phyloP scores from a whole-genome alignment of 2,329 filamentous ascomycete genomes.

The Fusarium agapanthi region DNA sequence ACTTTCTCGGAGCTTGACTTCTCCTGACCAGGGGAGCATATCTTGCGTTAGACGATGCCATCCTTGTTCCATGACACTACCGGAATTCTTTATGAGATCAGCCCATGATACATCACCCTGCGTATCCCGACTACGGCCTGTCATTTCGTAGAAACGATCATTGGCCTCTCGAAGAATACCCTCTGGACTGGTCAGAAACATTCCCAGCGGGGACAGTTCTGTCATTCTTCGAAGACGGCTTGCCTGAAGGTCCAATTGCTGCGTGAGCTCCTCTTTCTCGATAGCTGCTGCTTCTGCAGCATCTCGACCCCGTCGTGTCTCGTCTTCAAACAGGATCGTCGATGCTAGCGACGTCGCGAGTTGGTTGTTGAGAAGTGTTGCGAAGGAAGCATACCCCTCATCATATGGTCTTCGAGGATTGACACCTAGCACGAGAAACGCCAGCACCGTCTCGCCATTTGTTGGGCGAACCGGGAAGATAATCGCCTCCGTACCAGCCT shows the following conservation, averaged over 20 bases:
- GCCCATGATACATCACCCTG: slow-evolving; percentile 54
- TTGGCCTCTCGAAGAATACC: slow-evolving; percentile 56
- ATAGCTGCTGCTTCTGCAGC: slow-evolving; percentile 48
- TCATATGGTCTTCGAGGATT: slow-evolving; percentile 76
- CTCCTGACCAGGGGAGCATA: slow-evolving; percentile 49
- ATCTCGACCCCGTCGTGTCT: slow-evolving; percentile 60
- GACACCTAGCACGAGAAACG: slow-evolving; percentile 72
- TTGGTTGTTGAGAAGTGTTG: slow-evolving; percentile 55
- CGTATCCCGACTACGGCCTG: slow-evolving; percentile 50
- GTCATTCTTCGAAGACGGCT: slow-evolving; percentile 50
- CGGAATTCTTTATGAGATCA: slow-evolving; percentile 50
- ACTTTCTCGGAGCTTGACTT: slow-evolving; percentile 52
- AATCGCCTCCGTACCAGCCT: slow-evolving; percentile 68
- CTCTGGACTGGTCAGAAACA: slow-evolving; percentile 52
- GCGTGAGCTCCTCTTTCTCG: slow-evolving; percentile 46
- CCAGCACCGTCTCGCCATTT: slow-evolving; percentile 69
- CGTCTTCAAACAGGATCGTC: slow-evolving; percentile 71
- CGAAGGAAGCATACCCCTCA: slow-evolving; percentile 70
- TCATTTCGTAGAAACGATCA: slow-evolving; percentile 58
- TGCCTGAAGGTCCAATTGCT: slow-evolving; percentile 48
- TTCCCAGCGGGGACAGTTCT: slow-evolving; percentile 48
- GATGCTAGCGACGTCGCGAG: slow-evolving; percentile 70
- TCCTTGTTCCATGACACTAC: slow-evolving; percentile 44
- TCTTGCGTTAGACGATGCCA: slow-evolving; percentile 51
- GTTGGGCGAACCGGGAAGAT: slow-evolving; percentile 73